Evolutionary conservation across 345 rosid species (phyloP).

Genomic region (Populus ilicifolia): DNA sequence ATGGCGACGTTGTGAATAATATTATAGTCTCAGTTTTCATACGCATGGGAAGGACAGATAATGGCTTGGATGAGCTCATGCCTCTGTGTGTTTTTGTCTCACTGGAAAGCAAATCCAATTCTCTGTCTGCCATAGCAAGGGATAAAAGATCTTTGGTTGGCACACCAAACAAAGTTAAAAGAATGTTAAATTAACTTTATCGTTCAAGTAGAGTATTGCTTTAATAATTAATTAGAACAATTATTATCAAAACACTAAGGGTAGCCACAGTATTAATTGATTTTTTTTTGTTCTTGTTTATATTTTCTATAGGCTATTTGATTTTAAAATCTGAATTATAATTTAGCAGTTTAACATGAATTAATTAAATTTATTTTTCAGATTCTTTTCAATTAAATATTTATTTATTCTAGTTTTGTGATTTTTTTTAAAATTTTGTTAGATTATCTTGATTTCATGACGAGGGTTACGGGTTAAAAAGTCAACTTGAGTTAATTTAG

Average conservation of each 20-base stretch:
- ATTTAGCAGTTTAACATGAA: rapidly evolving
- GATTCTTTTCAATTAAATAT: too few species aligned
- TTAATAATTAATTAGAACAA: neutral
- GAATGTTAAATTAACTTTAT: neutral
- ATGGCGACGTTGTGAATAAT: neutral
- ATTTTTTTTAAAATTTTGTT: too few species aligned
- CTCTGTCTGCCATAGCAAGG: neutral
- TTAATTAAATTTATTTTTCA: too few species aligned
- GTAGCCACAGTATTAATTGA: too few species aligned
- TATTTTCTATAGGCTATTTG: too few species aligned
- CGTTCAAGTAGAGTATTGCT: neutral
- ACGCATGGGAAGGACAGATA: neutral
- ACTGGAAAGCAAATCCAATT: neutral
- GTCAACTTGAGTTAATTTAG: too few species aligned
- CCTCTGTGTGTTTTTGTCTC: neutral
- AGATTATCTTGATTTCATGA: too few species aligned
- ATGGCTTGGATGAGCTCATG: neutral
- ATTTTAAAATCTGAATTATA: too few species aligned
- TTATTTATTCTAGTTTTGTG: too few species aligned
- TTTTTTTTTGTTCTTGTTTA: too few species aligned
- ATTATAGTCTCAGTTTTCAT: neutral
- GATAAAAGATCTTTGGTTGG: neutral
- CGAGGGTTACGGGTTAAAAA: too few species aligned
- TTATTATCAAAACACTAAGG: too few species aligned
- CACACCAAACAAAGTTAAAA: neutral